Evolutionary conservation across 768 basidiomycete species (phyloP), one percentile per base, ranked within the genome.

Genomic region (Lactifluus echinatus): DNA sequence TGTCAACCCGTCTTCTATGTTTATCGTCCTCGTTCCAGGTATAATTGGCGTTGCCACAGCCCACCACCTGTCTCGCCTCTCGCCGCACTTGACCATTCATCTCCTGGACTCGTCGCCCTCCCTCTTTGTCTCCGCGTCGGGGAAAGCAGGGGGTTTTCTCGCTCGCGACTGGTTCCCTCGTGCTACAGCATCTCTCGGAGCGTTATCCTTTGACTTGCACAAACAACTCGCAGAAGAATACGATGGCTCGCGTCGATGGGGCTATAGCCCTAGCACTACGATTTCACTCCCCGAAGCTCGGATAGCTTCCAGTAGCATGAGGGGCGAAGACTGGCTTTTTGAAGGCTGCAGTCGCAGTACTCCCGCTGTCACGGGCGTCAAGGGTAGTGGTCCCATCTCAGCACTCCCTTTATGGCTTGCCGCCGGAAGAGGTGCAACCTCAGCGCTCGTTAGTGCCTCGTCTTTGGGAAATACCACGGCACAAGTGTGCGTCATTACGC

Each of bases 31-130:
- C 8, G n/a, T 56, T 21, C 33, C 19, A 50, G 55, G 78, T 33
- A 76, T 79, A 63, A 71, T 77, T 53, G 77, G 77, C 29, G 68
- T 74, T 53, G 71, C 71, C 24, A 74, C 74, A 12, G 76, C 77
- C 8, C 75, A 75, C 69, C 73, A 73, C 64, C 66, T 71, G 42
- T 67, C 71, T 28, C 23, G 50, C 24, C 65, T 70, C 51, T 59
- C 70, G 0, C 52, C 63, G 8, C 62, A 52, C 2, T 49, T 64
- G 17, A 63, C 56, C n/a, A 73, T 78, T 60, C 74, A 73, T 52
- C 66, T 78, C 60, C 64, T 78, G 50, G 76, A 78, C 61, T 65
- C 71, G 5, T 66, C 66, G 1, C 72, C 72, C 12, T 58, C 66
- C 17, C 71, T 78, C 55, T 76, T 71, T 39, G 57, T 66, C 33